Percentiles rank a stretch among this genome's conserved stretches.
Evolutionary conservation across 2,329 filamentous ascomycete species (phyloP).

Genomic region (Colletotrichum endophyticum): DNA sequence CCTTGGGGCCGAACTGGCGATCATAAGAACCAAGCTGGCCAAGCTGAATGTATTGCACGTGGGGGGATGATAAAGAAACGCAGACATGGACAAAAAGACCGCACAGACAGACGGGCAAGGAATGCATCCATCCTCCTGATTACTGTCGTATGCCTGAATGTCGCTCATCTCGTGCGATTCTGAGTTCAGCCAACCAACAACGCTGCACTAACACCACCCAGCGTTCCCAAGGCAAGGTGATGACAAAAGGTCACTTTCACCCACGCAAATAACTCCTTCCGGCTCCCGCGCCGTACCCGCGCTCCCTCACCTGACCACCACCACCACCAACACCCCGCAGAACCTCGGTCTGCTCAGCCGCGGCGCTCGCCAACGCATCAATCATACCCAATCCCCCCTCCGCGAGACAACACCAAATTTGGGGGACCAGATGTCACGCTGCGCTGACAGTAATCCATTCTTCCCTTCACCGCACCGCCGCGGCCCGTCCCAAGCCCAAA

Average conservation of each 20-base stretch:
- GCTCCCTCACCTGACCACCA: conserved; percentile 1
- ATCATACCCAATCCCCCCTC: conserved; percentile 3
- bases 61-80: background rate
- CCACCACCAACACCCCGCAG: background rate
- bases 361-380: conserved; percentile 17
- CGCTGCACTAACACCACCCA: background rate
- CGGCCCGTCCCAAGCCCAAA: conserved; percentile 16
- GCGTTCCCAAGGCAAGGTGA: background rate
- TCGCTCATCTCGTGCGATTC: background rate
- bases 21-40: background rate
- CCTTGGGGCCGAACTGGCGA: background rate
- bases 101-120: background rate
- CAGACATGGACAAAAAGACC: background rate
- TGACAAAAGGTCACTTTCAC: background rate
- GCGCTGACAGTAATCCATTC: background rate
- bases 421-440: conserved; percentile 7
- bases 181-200: background rate
- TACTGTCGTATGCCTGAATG: background rate
- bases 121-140: background rate
- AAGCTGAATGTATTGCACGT: background rate
- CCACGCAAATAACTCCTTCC: background rate
- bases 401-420: background rate
- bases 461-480: background rate
- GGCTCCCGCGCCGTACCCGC: background rate
- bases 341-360: conserved; percentile 12